phyloP scores from a whole-genome alignment of 2,329 filamentous ascomycete species.

The Epichloe bromicola region DNA sequence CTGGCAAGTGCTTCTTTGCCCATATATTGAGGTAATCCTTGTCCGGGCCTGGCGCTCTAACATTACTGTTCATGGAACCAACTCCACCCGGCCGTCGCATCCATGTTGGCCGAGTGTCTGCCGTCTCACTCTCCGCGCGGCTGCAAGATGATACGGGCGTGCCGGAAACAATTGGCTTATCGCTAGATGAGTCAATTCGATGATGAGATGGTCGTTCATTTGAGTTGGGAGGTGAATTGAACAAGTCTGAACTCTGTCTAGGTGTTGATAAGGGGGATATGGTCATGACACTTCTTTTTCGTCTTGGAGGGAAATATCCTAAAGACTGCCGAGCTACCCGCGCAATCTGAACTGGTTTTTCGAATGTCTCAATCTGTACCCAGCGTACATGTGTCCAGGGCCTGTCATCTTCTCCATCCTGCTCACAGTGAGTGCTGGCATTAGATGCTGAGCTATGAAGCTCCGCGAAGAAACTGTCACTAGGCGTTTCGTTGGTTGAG shows the following conservation, averaged over 20 bases:
- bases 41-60: slow-evolving; percentile 66
- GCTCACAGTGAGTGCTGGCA: slow-evolving; percentile 13
- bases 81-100: slow-evolving; percentile 80
- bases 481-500: slow-evolving; percentile 13
- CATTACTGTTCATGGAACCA: slow-evolving; percentile 61
- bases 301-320: slow-evolving; percentile 80
- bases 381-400: slow-evolving; percentile 82
- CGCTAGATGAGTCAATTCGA: slow-evolving; percentile 29
- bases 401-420: slow-evolving; percentile 38
- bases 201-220: slow-evolving; percentile 22
- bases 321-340: slow-evolving; percentile 68
- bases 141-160: slow-evolving; percentile 24
- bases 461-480: slow-evolving; percentile 30
- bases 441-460: slow-evolving; percentile 16
- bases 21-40: slow-evolving; percentile 75
- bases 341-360: slow-evolving; percentile 68
- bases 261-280: slow-evolving; percentile 56
- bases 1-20: slow-evolving; percentile 71
- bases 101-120: slow-evolving; percentile 38
- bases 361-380: slow-evolving; percentile 62
- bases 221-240: slow-evolving; percentile 29
- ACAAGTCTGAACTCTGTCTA: slow-evolving; percentile 49
- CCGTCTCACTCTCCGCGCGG: slow-evolving; percentile 24
- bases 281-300: slow-evolving; percentile 68
- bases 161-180: slow-evolving; percentile 19